Percentiles rank a stretch among this genome's conserved stretches.
Conservation (phyloP, 352 stramenopile species). For the Globisporangium emineosum region DNA sequence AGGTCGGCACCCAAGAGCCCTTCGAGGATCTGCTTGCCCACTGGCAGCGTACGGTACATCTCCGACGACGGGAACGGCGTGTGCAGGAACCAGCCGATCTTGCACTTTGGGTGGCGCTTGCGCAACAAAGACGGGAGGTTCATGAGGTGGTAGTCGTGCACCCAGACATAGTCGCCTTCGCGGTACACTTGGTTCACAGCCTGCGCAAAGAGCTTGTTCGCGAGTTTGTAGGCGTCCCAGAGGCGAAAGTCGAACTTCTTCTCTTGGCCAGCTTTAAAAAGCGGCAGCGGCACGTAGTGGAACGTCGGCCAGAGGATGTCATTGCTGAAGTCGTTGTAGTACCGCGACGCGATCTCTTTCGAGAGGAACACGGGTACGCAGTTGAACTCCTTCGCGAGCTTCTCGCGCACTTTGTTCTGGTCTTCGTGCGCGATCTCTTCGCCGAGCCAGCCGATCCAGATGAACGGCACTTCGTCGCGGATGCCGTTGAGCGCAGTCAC, state of each 20-base stretch:
- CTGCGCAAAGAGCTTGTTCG: slow-evolving; percentile 85
- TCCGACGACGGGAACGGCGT: slow-evolving; percentile 86
- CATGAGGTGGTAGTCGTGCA: slow-evolving; percentile 92
- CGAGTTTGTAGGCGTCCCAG: slow-evolving; percentile 86
- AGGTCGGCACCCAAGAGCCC: slow-evolving; percentile 82
- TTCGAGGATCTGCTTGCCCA: slow-evolving; percentile 67
- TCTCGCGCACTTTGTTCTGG: slow-evolving; percentile 74
- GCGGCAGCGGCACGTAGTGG: slow-evolving; percentile 88
- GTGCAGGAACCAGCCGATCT: slow-evolving; percentile 89
- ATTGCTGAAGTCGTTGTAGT: slow-evolving; percentile 93
- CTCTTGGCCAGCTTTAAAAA: slow-evolving; percentile 84
- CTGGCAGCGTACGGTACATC: slow-evolving; percentile 81
- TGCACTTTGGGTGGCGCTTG: slow-evolving; percentile 62
- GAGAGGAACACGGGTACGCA: slow-evolving; percentile 89
- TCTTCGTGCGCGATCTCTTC: slow-evolving; percentile 86
- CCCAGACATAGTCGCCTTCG: slow-evolving; percentile 85
- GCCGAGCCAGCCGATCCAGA: slow-evolving; percentile 91
- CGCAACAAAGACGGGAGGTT: slow-evolving; percentile 78
- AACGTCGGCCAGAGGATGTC: slow-evolving; percentile 91
- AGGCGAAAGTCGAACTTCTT: slow-evolving; percentile 91
- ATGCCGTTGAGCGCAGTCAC: slow-evolving; percentile 88
- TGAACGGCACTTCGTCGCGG: slow-evolving; percentile 85
- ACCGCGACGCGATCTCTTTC: slow-evolving; percentile 84
- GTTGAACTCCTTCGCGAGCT: slow-evolving; percentile 85
- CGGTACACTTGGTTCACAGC: slow-evolving; percentile 84